phyloP scores from a whole-genome alignment of 192 early-diverging fungal species.

The Spinellus fusiger region DNA sequence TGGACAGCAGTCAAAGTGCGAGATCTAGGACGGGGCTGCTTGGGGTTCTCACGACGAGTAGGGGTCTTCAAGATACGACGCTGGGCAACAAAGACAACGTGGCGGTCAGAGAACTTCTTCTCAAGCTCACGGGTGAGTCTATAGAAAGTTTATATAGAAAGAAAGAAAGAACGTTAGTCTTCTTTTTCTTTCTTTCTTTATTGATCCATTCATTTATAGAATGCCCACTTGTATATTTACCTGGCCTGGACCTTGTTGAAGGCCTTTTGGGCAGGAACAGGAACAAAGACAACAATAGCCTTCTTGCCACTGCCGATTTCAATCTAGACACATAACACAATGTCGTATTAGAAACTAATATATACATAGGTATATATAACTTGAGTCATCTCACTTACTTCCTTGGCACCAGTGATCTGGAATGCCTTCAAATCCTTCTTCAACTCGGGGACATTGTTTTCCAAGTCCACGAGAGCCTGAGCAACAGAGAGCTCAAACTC shows the following conservation, averaged over 20 bases:
- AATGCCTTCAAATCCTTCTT: conserved; percentile 95
- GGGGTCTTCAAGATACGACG: conserved; percentile 95
- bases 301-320: conserved; percentile 93
- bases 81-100: conserved; percentile 90
- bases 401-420: conserved; percentile 93
- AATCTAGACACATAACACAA: conserved; percentile 39
- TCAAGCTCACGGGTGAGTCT: conserved; percentile 97
- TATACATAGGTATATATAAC: background rate
- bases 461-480: conserved; percentile 92
- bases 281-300: conserved; percentile 96
- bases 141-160: background rate
- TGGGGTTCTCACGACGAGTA: conserved; percentile 78
- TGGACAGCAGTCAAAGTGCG: conserved; percentile 96
- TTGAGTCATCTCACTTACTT: conserved; percentile 57
- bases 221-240: conserved; percentile 17
- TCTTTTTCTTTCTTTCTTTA: background rate
- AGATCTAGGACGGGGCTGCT: conserved; percentile 92
- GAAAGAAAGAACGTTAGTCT: background rate
- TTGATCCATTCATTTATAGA: no score
- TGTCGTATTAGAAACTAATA: background rate
- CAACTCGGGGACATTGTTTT: conserved; percentile 92
- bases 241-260: conserved; percentile 96
- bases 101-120: conserved; percentile 99
- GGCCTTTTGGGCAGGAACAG: conserved; percentile 88
- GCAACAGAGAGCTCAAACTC: conserved; percentile 95